Percentiles rank a stretch among this genome's conserved stretches.
Evolutionary conservation across 306 rosid genomes (phyloP).

Genomic region (Myrica gale): DNA sequence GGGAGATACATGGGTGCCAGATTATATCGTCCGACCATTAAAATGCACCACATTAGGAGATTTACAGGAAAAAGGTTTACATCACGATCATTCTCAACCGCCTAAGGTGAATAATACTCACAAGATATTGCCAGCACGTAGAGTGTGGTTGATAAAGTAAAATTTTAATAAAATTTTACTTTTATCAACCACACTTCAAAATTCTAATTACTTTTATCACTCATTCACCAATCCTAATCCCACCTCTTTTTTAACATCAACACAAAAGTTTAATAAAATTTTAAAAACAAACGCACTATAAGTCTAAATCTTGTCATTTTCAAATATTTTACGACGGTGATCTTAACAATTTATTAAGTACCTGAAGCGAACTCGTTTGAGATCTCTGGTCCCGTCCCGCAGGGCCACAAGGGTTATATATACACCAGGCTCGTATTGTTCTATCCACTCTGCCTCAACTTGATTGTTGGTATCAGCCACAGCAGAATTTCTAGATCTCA

Average conservation of each 20-base stretch:
- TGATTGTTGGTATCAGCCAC: slow-evolving; percentile 44
- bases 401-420: slow-evolving; percentile 94
- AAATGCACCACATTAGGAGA: background rate
- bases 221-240: too few relatives aligned
- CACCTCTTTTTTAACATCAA: too few relatives aligned
- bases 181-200: too few relatives aligned
- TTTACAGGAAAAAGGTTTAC: background rate
- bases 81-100: background rate
- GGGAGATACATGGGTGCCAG: background rate
- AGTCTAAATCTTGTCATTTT: background rate
- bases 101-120: background rate
- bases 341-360: slow-evolving; percentile 21
- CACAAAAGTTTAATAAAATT: too few relatives aligned
- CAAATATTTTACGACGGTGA: background rate
- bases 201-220: too few relatives aligned
- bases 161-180: too few relatives aligned
- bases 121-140: background rate
- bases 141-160: too few relatives aligned
- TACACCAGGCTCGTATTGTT: slow-evolving; percentile 96
- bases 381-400: slow-evolving; percentile 81
- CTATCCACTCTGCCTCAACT: slow-evolving; percentile 94
- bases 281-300: too few relatives aligned
- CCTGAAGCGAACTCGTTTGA: slow-evolving; percentile 99
- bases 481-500: slow-evolving; percentile 44
- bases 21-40: background rate